These are phyloP conservation scores for Fusarium falciforme DNA, from an alignment of 2,329 filamentous ascomycete genomes.

Conservation along the genomic window DNA sequence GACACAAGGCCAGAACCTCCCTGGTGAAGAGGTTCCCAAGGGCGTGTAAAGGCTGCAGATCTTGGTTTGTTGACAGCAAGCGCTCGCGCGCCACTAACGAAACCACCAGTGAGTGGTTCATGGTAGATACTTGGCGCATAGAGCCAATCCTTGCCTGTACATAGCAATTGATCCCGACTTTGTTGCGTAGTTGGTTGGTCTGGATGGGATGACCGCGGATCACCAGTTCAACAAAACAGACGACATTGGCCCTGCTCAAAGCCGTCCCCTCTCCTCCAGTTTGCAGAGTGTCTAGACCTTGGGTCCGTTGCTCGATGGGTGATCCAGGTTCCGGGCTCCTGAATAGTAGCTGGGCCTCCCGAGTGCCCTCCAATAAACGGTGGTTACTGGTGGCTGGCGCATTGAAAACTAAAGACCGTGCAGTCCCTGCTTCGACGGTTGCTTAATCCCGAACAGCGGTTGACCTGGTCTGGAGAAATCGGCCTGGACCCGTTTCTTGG, in stretches of 20 bases:
- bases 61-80: not conserved
- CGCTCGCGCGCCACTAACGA: not conserved
- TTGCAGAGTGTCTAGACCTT: not conserved
- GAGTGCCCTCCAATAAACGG: conserved; percentile 10
- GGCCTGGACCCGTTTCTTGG: conserved; percentile 6
- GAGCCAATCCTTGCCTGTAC: not conserved
- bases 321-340: conserved; percentile 17
- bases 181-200: not conserved
- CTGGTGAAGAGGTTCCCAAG: not conserved
- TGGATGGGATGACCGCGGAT: not conserved
- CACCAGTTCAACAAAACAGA: not conserved
- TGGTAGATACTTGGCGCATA: not conserved
- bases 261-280: not conserved
- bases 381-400: conserved; percentile 20
- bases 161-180: conserved; percentile 23
- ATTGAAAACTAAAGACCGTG: conserved; percentile 38
- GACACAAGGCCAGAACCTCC: conserved; percentile 4
- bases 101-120: not conserved
- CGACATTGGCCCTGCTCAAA: not conserved
- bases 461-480: conserved; percentile 14
- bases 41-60: not conserved
- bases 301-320: not conserved
- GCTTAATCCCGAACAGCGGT: conserved; percentile 19
- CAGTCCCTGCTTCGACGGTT: conserved; percentile 23
- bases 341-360: conserved; percentile 17